Conservation (phyloP, 495 filamentous ascomycete genomes). For the Schizothecium vesticola region DNA sequence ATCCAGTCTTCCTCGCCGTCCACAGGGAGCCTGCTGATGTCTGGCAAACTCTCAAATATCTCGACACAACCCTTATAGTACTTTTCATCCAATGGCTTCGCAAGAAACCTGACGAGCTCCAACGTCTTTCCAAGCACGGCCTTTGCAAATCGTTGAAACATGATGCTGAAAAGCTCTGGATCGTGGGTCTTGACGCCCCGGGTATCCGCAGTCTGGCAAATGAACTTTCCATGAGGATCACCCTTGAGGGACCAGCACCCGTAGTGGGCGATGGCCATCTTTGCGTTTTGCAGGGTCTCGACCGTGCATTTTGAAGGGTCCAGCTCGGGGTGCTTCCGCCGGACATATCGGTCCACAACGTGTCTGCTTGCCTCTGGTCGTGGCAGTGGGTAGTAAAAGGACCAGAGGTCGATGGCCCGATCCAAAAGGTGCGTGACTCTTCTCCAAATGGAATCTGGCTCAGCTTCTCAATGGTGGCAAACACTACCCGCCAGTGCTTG, state of each 20-base stretch:
- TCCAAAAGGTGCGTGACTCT: background rate
- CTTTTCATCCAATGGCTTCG: background rate
- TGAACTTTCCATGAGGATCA: background rate
- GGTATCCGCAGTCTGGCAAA: background rate
- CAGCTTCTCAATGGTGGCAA: slow-evolving; percentile 1
- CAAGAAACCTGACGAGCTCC: background rate
- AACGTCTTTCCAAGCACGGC: background rate
- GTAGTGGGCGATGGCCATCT: slow-evolving; percentile 1
- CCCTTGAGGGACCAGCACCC: background rate
- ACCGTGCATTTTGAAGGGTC: background rate
- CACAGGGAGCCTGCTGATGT: background rate
- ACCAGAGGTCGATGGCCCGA: background rate
- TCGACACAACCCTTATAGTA: background rate
- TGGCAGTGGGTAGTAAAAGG: background rate
- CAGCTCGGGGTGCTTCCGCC: background rate
- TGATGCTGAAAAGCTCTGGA: background rate
- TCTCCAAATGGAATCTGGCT: background rate
- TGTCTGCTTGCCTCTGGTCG: background rate
- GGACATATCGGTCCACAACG: background rate
- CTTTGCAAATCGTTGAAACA: background rate
- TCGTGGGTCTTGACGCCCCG: no score
- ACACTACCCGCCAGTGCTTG: background rate
- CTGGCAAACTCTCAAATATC: background rate
- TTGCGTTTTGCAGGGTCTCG: background rate
- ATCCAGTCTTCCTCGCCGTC: background rate